Percentiles rank a stretch among this genome's conserved stretches.
phyloP scores from a whole-genome alignment of 208 protist genomes.

The Phytomonas sp. region DNA sequence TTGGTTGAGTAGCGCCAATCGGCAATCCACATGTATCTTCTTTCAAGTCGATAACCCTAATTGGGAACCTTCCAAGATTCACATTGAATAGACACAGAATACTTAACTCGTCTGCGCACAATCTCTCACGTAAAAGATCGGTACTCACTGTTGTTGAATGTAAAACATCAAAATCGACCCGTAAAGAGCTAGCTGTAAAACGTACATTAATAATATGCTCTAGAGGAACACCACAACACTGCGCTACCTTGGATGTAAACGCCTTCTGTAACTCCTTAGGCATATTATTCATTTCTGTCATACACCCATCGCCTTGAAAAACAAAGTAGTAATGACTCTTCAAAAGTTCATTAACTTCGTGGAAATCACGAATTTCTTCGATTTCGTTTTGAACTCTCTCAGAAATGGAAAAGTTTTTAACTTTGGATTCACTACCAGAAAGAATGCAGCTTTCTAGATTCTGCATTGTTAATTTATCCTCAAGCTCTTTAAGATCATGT shows the following conservation, averaged over 20 bases:
- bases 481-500: not conserved
- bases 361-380: not conserved
- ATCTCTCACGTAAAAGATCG: not conserved
- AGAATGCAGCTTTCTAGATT: not conserved
- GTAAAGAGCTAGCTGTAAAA: conserved; percentile 8
- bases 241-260: conserved; percentile 12
- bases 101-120: conserved; percentile 2
- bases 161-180: not conserved
- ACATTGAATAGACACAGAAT: not conserved
- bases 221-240: conserved; percentile 13
- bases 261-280: conserved; percentile 10
- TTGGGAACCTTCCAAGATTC: not conserved
- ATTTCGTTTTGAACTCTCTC: not conserved
- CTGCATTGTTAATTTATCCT: not conserved
- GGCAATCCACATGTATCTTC: not conserved
- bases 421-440: not conserved
- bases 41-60: not conserved
- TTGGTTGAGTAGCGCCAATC: not conserved
- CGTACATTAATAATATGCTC: conserved; percentile 7
- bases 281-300: conserved; percentile 4
- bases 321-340: conserved; percentile 11
- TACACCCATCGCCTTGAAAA: conserved; percentile 17
- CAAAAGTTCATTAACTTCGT: not conserved
- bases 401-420: not conserved
- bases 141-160: not conserved